Conservation (phyloP, 1,284 basidiomycete species). For the Microbotryomycetes sp. region DNA sequence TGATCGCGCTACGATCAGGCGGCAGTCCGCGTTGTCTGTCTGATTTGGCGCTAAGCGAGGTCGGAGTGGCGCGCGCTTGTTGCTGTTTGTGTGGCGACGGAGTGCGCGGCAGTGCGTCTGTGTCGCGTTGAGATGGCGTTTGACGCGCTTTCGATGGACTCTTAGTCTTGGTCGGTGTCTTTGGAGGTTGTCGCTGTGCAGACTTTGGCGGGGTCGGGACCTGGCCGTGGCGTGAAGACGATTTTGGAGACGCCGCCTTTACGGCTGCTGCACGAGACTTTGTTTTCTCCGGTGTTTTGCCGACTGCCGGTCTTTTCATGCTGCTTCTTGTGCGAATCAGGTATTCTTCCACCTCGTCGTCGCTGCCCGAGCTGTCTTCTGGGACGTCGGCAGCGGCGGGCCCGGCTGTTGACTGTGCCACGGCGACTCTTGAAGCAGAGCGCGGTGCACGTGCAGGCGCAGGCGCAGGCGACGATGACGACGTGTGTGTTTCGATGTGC, state of each 20-base stretch:
- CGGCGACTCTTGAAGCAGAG: too few species aligned
- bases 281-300: background rate
- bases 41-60: too few species aligned
- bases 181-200: background rate
- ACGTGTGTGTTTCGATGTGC: too few species aligned
- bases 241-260: background rate
- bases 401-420: too few species aligned
- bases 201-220: too few species aligned
- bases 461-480: too few species aligned
- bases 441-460: too few species aligned
- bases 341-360: background rate
- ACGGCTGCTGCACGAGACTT: background rate
- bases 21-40: background rate
- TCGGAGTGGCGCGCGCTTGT: too few species aligned
- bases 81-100: background rate
- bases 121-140: background rate
- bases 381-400: too few species aligned
- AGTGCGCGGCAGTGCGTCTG: background rate
- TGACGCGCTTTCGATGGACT: background rate
- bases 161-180: background rate
- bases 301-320: too few species aligned
- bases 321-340: too few species aligned
- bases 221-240: background rate
- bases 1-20: background rate
- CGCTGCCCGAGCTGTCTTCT: too few species aligned